Evolutionary conservation across 2,329 filamentous ascomycete genomes (phyloP), one percentile per base, ranked within the genome.

Genomic region (Chaetomiaceae sp.): DNA sequence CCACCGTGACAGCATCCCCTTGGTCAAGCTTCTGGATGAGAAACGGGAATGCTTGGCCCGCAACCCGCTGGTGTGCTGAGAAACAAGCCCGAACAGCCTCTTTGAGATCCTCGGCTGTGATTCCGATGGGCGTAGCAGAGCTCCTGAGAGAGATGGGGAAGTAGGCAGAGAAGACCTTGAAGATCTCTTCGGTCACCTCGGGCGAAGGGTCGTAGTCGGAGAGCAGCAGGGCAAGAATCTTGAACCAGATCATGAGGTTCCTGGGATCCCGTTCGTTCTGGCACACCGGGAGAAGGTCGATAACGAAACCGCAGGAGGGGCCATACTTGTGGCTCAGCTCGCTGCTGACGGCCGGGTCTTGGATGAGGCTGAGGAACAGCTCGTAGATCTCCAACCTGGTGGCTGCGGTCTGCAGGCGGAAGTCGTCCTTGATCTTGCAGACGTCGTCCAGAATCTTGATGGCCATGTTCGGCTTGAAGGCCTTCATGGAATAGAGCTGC

Each of bases 61-160:
- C 73, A 0, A 81, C 59, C 3, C 66, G 62, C n/a, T 73, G 60
- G 34, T 73, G 73, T 0, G 78, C 72, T 1, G 75, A 70, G 55
- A 82, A 82, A 55, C 79, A 82, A 17, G 65, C 67, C 16, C 79
- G 72, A 39, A 83, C 62, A 4, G 74, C 71, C 3, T 67, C 57
- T 62, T 83, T 83, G 23, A 83, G 66, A 42, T 80, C 72, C 31
- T 81, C 77, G 5, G 78, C 75, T 1, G 78, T 82, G 34, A 82
- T 72, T 5, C 72, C 71, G 30, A 70, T 69, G 0, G 72, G 67
- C 5, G 73, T 74, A 20, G 75, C 72, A 0, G 78, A 73, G 48
- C 72, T 71, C 23, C 78, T 71, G 38, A 83, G 65, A 0, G 78
- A 79, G 49, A 83, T 82, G 14, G 79, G 79, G 55, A 81, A 83